Conservation (phyloP, 2,329 filamentous ascomycete species). For the Monascus ruber region DNA sequence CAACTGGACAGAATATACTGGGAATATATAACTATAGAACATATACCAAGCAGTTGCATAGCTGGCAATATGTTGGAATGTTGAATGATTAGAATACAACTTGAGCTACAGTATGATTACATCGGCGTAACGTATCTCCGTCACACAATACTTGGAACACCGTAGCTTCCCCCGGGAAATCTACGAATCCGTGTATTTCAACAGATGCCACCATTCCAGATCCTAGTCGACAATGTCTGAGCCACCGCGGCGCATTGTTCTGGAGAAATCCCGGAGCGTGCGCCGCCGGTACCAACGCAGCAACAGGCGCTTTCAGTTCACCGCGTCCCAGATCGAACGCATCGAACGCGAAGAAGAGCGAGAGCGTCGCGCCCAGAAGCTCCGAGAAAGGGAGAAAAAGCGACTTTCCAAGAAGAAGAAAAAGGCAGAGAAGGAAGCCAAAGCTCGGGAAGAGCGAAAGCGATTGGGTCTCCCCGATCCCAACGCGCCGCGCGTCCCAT, state of each 20-base stretch:
- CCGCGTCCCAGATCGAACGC: conserved; percentile 22
- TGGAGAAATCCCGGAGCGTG: conserved; percentile 28
- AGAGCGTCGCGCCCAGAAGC: conserved; percentile 27
- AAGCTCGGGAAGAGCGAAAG: conserved; percentile 21
- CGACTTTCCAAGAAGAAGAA: conserved; percentile 25
- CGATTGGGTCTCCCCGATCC: conserved; percentile 22
- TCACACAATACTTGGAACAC: conserved; percentile 1
- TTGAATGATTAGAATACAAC: too few species aligned
- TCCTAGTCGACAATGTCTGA: conserved; percentile 17
- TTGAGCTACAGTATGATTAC: background rate
- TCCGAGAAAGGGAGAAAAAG: conserved; percentile 24
- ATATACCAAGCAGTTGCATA: too few species aligned
- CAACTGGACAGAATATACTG: too few species aligned
- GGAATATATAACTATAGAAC: too few species aligned
- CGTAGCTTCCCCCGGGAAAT: too few species aligned
- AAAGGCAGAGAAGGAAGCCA: conserved; percentile 23
- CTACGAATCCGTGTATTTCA: too few species aligned
- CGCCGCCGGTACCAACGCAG: conserved; percentile 28
- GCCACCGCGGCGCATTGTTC: conserved; percentile 20
- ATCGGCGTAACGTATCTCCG: conserved; percentile 24
- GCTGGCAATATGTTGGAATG: too few species aligned
- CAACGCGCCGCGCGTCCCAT: conserved; percentile 15
- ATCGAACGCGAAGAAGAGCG: conserved; percentile 33
- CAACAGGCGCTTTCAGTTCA: conserved; percentile 25
- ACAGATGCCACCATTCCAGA: conserved; percentile 1